These are phyloP conservation scores for Dioszegia aurantiaca DNA, from an alignment of 768 basidiomycete species.

Conservation along the genomic window DNA sequence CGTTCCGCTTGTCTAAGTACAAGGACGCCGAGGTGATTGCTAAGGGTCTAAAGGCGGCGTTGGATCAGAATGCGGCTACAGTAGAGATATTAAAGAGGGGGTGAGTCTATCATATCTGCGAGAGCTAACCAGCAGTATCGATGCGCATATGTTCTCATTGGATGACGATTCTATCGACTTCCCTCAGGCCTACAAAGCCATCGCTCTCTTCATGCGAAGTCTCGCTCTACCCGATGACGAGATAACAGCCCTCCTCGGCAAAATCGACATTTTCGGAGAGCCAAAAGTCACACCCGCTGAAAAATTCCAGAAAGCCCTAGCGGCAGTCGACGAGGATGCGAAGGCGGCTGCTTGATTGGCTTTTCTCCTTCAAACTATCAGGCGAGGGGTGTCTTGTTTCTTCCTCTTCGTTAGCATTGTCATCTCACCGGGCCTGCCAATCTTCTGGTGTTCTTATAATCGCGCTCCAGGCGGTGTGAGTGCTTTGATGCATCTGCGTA, in stretches of 20 bases:
- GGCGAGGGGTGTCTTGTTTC: background rate
- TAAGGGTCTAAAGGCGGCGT: constrained; percentile 66
- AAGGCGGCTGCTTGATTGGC: constrained; percentile 3
- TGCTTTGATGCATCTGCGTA: no score
- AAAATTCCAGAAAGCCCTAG: constrained; percentile 47
- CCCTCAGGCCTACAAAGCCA: constrained; percentile 74
- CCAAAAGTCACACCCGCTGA: constrained; percentile 51
- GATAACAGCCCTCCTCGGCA: constrained; percentile 42
- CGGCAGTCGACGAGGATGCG: constrained; percentile 31
- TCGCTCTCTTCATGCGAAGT: constrained; percentile 64
- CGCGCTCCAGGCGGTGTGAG: no score
- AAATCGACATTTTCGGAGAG: constrained; percentile 52
- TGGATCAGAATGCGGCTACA: constrained; percentile 63
- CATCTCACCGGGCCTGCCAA: no score
- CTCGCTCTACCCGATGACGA: constrained; percentile 41
- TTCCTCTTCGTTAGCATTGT: constrained; percentile 7
- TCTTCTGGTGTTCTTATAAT: no score
- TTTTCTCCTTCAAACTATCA: background rate
- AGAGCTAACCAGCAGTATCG: constrained; percentile 30
- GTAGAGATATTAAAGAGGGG: constrained; percentile 67
- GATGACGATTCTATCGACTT: constrained; percentile 88
- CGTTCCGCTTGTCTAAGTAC: constrained; percentile 73
- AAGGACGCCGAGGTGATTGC: constrained; percentile 73
- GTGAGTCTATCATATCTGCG: constrained; percentile 22
- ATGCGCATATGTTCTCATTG: constrained; percentile 56